Percentiles rank a stretch among this genome's conserved stretches.
Evolutionary conservation across 2,329 filamentous ascomycete species (phyloP).

Genomic region (Sclerotiophoma versabilis): DNA sequence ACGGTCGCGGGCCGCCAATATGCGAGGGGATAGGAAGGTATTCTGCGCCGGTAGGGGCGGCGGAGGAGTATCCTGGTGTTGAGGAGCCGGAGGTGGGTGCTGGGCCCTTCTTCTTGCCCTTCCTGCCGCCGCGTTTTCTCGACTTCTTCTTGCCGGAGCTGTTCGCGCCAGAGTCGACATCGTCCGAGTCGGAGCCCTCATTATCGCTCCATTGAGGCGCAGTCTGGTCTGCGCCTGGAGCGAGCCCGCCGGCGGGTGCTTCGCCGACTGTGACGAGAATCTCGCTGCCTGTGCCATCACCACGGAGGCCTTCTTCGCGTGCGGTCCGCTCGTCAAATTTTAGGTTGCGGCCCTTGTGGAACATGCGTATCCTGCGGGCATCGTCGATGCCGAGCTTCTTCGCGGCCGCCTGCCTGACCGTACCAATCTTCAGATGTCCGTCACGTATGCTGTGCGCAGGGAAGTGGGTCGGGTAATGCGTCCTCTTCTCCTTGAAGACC

Average conservation of each 20-base stretch:
- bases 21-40: slow-evolving; percentile 48
- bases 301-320: slow-evolving; percentile 64
- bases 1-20: slow-evolving; percentile 43
- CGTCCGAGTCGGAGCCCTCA: slow-evolving; percentile 51
- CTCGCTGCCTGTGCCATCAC: slow-evolving; percentile 66
- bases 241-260: slow-evolving; percentile 50
- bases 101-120: slow-evolving; percentile 56
- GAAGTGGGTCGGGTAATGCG: slow-evolving; percentile 74
- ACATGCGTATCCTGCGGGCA: slow-evolving; percentile 66
- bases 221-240: slow-evolving; percentile 48
- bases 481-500: slow-evolving; percentile 71
- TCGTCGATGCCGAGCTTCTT: slow-evolving; percentile 70
- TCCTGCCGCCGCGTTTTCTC: slow-evolving; percentile 47
- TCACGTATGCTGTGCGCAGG: slow-evolving; percentile 78
- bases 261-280: slow-evolving; percentile 66
- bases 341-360: slow-evolving; percentile 76
- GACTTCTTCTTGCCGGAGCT: slow-evolving; percentile 43
- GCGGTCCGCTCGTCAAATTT: slow-evolving; percentile 68
- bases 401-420: slow-evolving; percentile 72
- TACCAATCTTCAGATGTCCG: slow-evolving; percentile 71
- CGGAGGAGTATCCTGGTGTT: slow-evolving; percentile 50
- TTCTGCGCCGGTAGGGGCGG: slow-evolving; percentile 43
- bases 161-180: slow-evolving; percentile 38
- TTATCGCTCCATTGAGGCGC: slow-evolving; percentile 41
- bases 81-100: slow-evolving; percentile 49